Percentiles rank a stretch among this genome's conserved stretches.
phyloP scores from a whole-genome alignment of 1,284 basidiomycete species.

The Pascua sp. region DNA sequence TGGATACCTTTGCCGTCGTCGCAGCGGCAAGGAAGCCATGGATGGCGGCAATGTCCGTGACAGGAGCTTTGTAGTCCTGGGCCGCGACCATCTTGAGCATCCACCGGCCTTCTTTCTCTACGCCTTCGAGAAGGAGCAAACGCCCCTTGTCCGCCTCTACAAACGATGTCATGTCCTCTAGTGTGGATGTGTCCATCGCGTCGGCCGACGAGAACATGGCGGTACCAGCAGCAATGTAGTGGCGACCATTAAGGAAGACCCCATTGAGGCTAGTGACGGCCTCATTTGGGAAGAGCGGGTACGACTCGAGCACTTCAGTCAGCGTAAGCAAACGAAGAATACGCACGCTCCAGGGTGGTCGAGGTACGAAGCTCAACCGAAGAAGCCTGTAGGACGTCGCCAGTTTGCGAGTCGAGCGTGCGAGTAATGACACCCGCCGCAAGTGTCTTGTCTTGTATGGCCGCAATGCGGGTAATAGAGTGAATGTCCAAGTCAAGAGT shows the following conservation, averaged over 20 bases:
- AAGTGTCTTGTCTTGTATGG: conserved; percentile 59
- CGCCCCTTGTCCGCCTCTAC: conserved; percentile 34
- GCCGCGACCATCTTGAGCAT: conserved; percentile 20
- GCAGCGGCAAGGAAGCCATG: conserved; percentile 57
- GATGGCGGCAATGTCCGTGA: conserved; percentile 23
- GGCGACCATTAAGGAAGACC: conserved; percentile 29
- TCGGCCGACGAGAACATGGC: conserved; percentile 33
- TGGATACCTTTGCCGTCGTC: conserved; percentile 60
- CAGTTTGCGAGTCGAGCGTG: conserved; percentile 58
- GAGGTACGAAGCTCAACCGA: conserved; percentile 68
- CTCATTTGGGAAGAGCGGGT: conserved; percentile 26
- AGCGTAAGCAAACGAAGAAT: background rate
- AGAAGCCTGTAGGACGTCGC: conserved; percentile 55
- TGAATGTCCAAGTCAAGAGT: conserved; percentile 67
- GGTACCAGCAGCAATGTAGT: conserved; percentile 44
- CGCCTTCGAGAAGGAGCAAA: conserved; percentile 32
- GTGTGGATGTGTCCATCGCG: conserved; percentile 25
- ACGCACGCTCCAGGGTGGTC: conserved; percentile 62
- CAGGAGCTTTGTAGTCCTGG: conserved; percentile 20
- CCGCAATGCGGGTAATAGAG: conserved; percentile 62
- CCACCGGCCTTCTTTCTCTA: conserved; percentile 15
- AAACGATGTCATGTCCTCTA: conserved; percentile 20
- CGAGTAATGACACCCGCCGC: conserved; percentile 61
- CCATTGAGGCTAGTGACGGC: conserved; percentile 28
- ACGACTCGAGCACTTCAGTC: conserved; percentile 27